Base-by-base conservation (phyloP, 306 rosid species). In the Erythrophleum fordii region DNA sequence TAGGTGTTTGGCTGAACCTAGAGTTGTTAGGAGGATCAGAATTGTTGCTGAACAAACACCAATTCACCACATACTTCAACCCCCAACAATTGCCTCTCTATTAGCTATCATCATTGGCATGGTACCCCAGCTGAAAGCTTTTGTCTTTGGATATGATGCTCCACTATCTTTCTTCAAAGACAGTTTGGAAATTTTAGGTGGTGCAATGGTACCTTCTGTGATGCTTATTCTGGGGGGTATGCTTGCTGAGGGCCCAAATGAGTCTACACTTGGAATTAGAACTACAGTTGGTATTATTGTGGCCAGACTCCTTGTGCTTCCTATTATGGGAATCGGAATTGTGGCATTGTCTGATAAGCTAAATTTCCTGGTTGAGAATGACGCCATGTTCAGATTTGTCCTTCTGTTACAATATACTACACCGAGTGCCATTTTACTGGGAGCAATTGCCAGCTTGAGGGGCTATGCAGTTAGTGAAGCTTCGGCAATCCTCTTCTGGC, bases 231-330 rank as follows among this genome's bases (percentile, higher is more conserved):
- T 94, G 31, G 97, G 97, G 46, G 97, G 97, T 16, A 87, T 94
- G 97, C 93, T 94, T 58, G 98, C 97, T 16, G 98, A 92, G 86
- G 97, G 97, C 51, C 97, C 97, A 26, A 92, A 81, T 56, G 94
- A 88, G 17, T 92, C 98, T 29, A 85, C 67, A 61, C 90, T 94
- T 28, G 97, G 98, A 53, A 88, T 83, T 75, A 83, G 88, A 80
- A 94, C 97, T 55, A 91, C 92, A 6, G 53, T 92, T 44, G 97
- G 97, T 76, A 81, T 94, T 60, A 80, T 51, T 20, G 89, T 91
- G 58, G 92, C 98, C 28, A 92, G 98, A 81, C 97, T 94, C 39
- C 77, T 94, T 45, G 76, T 94, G 82, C 98, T 94, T 79, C 98
- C 98, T 72, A 16, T 88, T 18, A n/a, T 94, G 22, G 98, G 98